phyloP scores from a whole-genome alignment of 2,329 filamentous ascomycete species.

The Trichoderma sp. region DNA sequence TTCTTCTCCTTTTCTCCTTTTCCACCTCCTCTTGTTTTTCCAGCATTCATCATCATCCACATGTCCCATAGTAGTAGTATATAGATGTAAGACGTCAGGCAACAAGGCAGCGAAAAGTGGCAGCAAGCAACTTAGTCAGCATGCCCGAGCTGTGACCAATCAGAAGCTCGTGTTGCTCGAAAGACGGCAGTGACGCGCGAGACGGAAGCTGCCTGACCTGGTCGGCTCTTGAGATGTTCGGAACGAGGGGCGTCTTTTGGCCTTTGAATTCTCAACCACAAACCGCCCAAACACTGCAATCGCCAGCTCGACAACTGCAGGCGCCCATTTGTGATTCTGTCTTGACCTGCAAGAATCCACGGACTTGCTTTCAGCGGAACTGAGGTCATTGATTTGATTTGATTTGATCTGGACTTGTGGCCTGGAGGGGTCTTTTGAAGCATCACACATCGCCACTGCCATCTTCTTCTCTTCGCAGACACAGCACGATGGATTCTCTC shows the following conservation, averaged over 20 bases:
- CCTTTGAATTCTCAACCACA: slow-evolving; percentile 20
- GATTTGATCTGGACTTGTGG: background rate
- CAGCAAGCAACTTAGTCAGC: background rate
- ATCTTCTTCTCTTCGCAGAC: background rate
- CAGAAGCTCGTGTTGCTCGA: background rate
- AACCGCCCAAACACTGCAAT: background rate
- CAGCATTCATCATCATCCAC: background rate
- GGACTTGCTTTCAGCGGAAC: background rate
- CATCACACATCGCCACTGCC: background rate
- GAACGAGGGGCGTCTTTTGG: slow-evolving; percentile 8
- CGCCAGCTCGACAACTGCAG: background rate
- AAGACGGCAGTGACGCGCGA: slow-evolving; percentile 39
- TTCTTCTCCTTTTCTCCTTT: too few relatives aligned
- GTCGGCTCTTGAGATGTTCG: background rate
- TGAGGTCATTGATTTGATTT: background rate
- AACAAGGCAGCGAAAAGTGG: background rate
- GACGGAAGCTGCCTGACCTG: slow-evolving; percentile 43
- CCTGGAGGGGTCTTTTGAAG: background rate
- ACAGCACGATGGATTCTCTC: slow-evolving; percentile 74
- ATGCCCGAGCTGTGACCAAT: background rate
- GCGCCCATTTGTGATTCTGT: background rate
- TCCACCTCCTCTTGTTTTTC: too few relatives aligned
- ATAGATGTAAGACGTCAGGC: background rate
- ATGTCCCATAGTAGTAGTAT: too few relatives aligned
- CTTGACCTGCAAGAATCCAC: background rate